Base-by-base conservation (phyloP, 2,329 filamentous ascomycete genomes). In the Diaporthe capsici region DNA sequence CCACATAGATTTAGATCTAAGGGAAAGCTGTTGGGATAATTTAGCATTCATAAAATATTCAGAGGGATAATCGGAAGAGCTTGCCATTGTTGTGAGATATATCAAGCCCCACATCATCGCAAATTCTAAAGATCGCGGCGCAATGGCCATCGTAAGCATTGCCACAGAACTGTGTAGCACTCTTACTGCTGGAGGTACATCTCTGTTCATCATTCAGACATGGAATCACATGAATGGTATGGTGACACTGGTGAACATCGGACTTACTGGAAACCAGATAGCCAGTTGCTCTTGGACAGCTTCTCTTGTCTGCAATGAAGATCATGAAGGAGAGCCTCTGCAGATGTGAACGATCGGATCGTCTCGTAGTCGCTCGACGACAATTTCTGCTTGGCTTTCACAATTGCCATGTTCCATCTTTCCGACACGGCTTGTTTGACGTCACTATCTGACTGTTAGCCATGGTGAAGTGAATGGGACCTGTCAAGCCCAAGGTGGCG, bases 201-300 rank as follows among this genome's bases (percentile, higher is more conserved):
- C 49, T 53, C 49, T 53, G 0, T 13, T 7, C 1, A 53, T 25
- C 17, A 4, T 3, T 53, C 4, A 53, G 49, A 53, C 12, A 25
- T 53, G 49, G 6, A 2, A 6, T 2, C 2, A 53, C 0, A 6
- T 53, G 25, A 28, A 28, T 6, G n/a, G 22, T 53, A 25, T 0
- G 1, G 5, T 3, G 17, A 6, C 2, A 1, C 2, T 15, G 49
- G 12, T 10, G n/a, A 13, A 10, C 7, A 13, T 25, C 3, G 49
- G 10, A 53, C 49, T 0, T 13, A 53, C 49, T 53, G 49, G 1
- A 53, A 25, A 10, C 49, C 49, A 13, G 49, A 25, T 25, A 5
- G 20, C 49, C 49, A 53, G 2, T 10, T 5, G 49, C 4, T 53
- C n/a, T 28, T 53, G 5, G 49, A 53, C n/a, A 2, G 2, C n/a